Conservation (phyloP, 2,329 filamentous ascomycete genomes). For the Aspergillus brunneoviolaceus region DNA sequence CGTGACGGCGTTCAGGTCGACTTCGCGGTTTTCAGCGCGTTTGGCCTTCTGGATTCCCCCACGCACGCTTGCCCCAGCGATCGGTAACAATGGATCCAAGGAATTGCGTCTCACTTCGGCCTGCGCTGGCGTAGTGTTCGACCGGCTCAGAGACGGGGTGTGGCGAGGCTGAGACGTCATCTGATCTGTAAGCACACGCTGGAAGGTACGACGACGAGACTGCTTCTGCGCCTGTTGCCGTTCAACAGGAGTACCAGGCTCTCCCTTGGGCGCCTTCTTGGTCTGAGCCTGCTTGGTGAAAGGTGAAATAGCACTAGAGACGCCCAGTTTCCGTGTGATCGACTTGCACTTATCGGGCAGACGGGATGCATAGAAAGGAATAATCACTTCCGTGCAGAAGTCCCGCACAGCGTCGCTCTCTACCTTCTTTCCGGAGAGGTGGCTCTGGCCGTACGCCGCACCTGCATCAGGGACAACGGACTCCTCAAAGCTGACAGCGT, state of each 20-base stretch:
- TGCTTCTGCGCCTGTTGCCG: constrained; percentile 27
- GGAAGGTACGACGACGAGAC: constrained; percentile 39
- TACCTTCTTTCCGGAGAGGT: constrained; percentile 34
- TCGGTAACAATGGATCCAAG: constrained; percentile 42
- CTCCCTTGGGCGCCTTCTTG: constrained; percentile 29
- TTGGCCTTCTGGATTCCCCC: constrained; percentile 47
- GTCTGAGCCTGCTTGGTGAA: constrained; percentile 33
- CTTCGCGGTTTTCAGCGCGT: constrained; percentile 49
- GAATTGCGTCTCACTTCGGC: constrained; percentile 42
- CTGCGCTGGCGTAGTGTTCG: constrained; percentile 44
- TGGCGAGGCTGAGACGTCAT: constrained; percentile 29
- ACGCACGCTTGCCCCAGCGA: constrained; percentile 37
- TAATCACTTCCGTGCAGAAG: constrained; percentile 52
- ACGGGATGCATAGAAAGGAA: constrained; percentile 51
- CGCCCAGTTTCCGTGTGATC: constrained; percentile 50
- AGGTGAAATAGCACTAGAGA: constrained; percentile 39
- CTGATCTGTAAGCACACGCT: constrained; percentile 49
- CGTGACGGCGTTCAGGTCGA: constrained; percentile 48
- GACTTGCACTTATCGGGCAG: constrained; percentile 49
- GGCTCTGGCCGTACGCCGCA: constrained; percentile 29
- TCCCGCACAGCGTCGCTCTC: constrained; percentile 48
- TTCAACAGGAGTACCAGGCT: constrained; percentile 34
- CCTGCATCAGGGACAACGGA: constrained; percentile 27
- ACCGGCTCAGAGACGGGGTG: constrained; percentile 42
- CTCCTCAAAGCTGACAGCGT: constrained; percentile 47